A percentile compares a stretch with the other conserved stretches of the same genome.
Evolutionary conservation across 208 protist genomes (phyloP).

Genomic region (Trypanosoma grayi): DNA sequence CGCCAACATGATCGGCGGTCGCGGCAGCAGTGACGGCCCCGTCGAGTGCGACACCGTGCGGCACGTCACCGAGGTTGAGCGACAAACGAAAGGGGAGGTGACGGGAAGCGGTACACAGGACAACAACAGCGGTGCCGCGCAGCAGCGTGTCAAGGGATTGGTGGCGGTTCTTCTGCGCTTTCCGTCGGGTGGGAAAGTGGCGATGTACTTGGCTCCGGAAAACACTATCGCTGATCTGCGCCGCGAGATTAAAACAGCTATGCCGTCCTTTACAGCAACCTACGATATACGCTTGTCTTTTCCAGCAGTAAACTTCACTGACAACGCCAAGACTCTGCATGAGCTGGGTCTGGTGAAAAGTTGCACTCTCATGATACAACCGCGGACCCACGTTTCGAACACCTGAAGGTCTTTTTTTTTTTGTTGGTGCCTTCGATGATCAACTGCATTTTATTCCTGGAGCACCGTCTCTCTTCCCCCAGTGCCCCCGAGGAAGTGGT

Average conservation of each 20-base stretch:
- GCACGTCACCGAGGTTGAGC: conserved; percentile 53
- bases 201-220: conserved; percentile 40
- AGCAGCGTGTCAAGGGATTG: conserved; percentile 26
- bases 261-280: conserved; percentile 36
- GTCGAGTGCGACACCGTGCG: conserved; percentile 22
- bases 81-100: background rate
- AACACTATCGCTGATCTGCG: conserved; percentile 69
- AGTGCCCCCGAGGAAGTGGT: no score
- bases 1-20: conserved; percentile 40
- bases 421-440: background rate
- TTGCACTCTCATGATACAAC: conserved; percentile 62
- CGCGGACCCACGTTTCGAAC: background rate
- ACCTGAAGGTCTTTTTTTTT: conserved; percentile 1
- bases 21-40: background rate
- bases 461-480: no score
- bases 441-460: no score
- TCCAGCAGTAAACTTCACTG: conserved; percentile 46
- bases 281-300: conserved; percentile 85
- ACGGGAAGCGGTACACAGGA: background rate
- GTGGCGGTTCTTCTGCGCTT: conserved; percentile 69
- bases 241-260: conserved; percentile 46
- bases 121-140: background rate
- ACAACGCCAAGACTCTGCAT: conserved; percentile 61
- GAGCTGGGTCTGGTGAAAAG: conserved; percentile 54
- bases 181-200: conserved; percentile 59